These are phyloP conservation scores for Pichia inconspicua DNA, from an alignment of 1,139 yeast genomes.

Conservation along the genomic window DNA sequence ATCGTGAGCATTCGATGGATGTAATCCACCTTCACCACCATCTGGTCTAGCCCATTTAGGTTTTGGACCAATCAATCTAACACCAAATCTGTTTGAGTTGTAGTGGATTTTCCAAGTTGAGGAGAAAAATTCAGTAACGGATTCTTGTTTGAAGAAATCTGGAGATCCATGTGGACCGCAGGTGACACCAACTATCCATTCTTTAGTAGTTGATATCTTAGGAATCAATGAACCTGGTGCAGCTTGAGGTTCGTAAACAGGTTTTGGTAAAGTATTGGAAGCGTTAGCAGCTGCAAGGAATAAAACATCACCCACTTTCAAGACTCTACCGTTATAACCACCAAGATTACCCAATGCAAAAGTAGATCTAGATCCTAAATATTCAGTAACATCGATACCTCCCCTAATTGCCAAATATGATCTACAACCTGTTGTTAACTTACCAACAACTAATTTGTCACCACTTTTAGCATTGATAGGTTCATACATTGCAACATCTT, in stretches of 20 bases:
- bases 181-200: constrained; percentile 87
- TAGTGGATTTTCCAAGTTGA: constrained; percentile 91
- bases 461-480: constrained; percentile 69
- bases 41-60: constrained; percentile 96
- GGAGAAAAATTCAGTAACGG: constrained; percentile 64
- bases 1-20: constrained; percentile 96
- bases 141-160: constrained; percentile 78
- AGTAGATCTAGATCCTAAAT: constrained; percentile 92
- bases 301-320: constrained; percentile 86
- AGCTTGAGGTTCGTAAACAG: constrained; percentile 52
- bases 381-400: constrained; percentile 90
- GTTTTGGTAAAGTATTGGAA: constrained; percentile 64
- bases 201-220: constrained; percentile 38
- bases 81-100: constrained; percentile 94
- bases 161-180: constrained; percentile 98
- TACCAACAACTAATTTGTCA: constrained; percentile 73
- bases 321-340: constrained; percentile 86
- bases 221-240: constrained; percentile 59
- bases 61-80: constrained; percentile 88
- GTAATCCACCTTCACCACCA: constrained; percentile 97
- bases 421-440: constrained; percentile 74
- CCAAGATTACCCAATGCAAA: constrained; percentile 93
- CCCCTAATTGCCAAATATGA: constrained; percentile 86
- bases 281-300: constrained; percentile 74
- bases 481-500: constrained; percentile 48